Evolutionary conservation across 2,329 filamentous ascomycete genomes (phyloP).

Genomic region (Verticillium nonalfalfae): DNA sequence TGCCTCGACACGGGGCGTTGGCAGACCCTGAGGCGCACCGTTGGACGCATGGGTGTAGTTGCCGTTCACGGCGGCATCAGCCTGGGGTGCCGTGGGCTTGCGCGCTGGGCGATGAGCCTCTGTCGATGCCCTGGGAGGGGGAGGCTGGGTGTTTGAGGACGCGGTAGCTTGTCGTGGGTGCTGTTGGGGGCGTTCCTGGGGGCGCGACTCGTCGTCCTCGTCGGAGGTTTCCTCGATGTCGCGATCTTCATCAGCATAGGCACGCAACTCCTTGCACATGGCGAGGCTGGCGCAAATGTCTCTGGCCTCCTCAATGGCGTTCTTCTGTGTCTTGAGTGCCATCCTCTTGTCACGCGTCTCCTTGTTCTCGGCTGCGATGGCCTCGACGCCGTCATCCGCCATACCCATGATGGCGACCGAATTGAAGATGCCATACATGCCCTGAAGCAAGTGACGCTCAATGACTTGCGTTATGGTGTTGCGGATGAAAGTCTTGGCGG

Average conservation of each 20-base stretch:
- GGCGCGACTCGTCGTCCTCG: slow-evolving; percentile 12
- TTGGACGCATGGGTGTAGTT: slow-evolving; percentile 2
- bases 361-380: slow-evolving; percentile 46
- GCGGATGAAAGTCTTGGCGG: slow-evolving; percentile 43
- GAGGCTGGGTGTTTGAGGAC: not conserved
- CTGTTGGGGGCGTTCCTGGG: not conserved
- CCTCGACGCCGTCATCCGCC: slow-evolving; percentile 36
- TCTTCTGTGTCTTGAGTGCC: slow-evolving; percentile 39
- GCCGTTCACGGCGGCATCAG: slow-evolving; percentile 1
- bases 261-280: slow-evolving; percentile 44
- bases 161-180: not conserved
- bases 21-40: not conserved
- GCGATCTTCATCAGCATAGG: slow-evolving; percentile 18
- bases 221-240: slow-evolving; percentile 17
- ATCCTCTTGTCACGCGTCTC: slow-evolving; percentile 43
- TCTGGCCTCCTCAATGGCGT: slow-evolving; percentile 43
- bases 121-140: not conserved
- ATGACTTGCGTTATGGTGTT: slow-evolving; percentile 47
- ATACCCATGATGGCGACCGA: slow-evolving; percentile 44
- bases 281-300: slow-evolving; percentile 42
- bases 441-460: slow-evolving; percentile 43
- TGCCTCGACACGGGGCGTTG: slow-evolving; percentile 7
- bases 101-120: not conserved
- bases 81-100: not conserved
- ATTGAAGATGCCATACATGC: slow-evolving; percentile 46